Conservation (phyloP, 2,329 filamentous ascomycete species). For the Arthrinium phaeospermum region DNA sequence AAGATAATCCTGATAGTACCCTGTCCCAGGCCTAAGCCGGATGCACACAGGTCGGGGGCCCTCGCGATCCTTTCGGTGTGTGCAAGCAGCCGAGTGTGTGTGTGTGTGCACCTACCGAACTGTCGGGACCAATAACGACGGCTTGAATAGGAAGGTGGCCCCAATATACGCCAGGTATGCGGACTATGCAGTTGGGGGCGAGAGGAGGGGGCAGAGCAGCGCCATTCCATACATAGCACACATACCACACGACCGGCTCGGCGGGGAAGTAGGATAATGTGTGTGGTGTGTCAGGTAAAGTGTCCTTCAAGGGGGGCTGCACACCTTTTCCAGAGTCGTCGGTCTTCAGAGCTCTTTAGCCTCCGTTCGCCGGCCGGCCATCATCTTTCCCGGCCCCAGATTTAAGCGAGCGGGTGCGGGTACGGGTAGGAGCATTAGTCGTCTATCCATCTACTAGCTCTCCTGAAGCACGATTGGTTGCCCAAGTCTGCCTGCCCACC, state of each 20-base stretch:
- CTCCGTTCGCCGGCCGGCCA: not conserved
- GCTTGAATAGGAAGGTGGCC: slow-evolving; percentile 5
- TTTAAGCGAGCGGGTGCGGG: not conserved
- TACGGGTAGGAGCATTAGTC: not conserved
- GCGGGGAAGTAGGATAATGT: not conserved
- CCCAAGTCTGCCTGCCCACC: not conserved
- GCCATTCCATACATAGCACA: not conserved
- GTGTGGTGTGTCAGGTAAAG: not conserved
- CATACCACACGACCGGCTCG: not conserved
- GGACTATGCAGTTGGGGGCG: slow-evolving; percentile 5
- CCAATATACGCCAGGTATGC: not conserved
- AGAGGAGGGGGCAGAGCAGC: not conserved
- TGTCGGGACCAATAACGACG: not conserved
- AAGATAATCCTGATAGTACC: not conserved
- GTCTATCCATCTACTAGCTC: not conserved
- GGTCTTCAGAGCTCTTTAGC: not conserved
- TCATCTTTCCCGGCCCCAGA: not conserved
- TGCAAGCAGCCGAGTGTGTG: not conserved
- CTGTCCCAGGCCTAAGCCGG: not conserved
- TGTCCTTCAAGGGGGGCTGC: not conserved
- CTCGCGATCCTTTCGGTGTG: not conserved
- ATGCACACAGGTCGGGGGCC: not conserved
- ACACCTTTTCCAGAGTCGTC: not conserved
- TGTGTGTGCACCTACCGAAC: not conserved
- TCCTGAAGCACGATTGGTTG: not conserved